Evolutionary conservation across 768 basidiomycete species (phyloP).

Genomic region (Cantharellus anzutake): DNA sequence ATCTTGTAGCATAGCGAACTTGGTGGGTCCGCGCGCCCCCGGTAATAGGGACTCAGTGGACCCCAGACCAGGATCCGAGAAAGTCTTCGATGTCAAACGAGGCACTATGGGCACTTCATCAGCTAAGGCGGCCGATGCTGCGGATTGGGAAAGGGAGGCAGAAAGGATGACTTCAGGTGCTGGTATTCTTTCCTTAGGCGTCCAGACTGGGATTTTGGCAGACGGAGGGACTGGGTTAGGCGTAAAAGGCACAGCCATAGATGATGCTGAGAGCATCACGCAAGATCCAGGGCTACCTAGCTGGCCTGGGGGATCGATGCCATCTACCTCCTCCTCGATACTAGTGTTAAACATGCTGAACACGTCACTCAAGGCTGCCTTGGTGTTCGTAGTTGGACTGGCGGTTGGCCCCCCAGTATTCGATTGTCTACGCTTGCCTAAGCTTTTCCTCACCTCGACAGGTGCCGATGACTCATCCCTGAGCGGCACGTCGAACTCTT

Average conservation of each 20-base stretch:
- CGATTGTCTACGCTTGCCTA: slow-evolving; percentile 16
- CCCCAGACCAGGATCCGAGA: neutral
- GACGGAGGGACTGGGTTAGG: neutral
- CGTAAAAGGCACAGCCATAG: neutral
- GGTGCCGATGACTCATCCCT: slow-evolving; percentile 35
- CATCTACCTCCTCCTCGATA: slow-evolving; percentile 39
- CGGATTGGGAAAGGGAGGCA: neutral
- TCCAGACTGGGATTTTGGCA: neutral
- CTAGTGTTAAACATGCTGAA: slow-evolving; percentile 86
- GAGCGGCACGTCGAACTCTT: slow-evolving; percentile 29
- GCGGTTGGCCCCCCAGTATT: slow-evolving; percentile 35
- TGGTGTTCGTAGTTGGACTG: slow-evolving; percentile 87
- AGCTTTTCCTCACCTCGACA: slow-evolving; percentile 6
- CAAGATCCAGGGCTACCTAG: neutral
- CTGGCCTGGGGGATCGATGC: slow-evolving; percentile 7
- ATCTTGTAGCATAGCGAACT: slow-evolving; percentile 1
- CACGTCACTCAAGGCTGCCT: slow-evolving; percentile 83
- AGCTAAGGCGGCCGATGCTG: neutral
- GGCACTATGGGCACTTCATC: neutral
- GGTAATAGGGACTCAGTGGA: neutral
- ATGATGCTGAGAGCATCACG: neutral
- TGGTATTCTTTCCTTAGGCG: neutral
- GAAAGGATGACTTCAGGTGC: neutral
- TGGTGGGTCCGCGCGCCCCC: slow-evolving; percentile 5
- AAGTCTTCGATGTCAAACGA: neutral